Conservation (phyloP, 331 rosid genomes). For the Rosa hybrid region DNA sequence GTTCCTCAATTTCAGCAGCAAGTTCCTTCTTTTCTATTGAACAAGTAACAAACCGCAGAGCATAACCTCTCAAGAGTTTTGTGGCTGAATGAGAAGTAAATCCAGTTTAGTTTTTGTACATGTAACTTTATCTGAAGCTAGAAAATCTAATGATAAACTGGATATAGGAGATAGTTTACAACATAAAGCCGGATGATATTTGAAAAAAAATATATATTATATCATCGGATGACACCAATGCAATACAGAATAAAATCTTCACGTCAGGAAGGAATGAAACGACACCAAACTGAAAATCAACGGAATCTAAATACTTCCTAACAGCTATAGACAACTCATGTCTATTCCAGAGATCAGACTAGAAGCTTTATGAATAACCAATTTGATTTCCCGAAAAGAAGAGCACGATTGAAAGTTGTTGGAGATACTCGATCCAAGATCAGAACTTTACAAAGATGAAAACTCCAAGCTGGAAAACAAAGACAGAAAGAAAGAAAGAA, state of each 20-base stretch:
- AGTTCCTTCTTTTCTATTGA: conserved; percentile 73
- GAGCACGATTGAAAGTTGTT: not conserved
- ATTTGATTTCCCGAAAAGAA: not conserved
- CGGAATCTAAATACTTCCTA: not conserved
- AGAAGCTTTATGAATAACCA: not conserved
- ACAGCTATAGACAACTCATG: not conserved
- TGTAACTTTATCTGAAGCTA: not conserved
- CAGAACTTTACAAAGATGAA: not conserved
- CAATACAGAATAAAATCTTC: not conserved
- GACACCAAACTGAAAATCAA: not conserved
- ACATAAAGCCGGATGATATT: not conserved
- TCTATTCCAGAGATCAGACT: not conserved
- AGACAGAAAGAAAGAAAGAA: too few species aligned
- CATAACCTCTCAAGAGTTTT: conserved; percentile 56
- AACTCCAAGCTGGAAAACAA: too few species aligned
- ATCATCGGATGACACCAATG: not conserved
- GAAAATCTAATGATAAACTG: not conserved
- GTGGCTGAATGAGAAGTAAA: conserved; percentile 56
- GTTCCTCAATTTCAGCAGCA: conserved; percentile 51
- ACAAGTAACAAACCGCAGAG: conserved; percentile 53
- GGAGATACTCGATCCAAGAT: not conserved
- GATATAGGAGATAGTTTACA: not conserved
- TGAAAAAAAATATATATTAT: not conserved
- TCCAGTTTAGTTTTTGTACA: conserved; percentile 14
- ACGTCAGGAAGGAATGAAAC: conserved; percentile 8